Conservation (phyloP, 352 stramenopile species). For the Pythium graminicola region DNA sequence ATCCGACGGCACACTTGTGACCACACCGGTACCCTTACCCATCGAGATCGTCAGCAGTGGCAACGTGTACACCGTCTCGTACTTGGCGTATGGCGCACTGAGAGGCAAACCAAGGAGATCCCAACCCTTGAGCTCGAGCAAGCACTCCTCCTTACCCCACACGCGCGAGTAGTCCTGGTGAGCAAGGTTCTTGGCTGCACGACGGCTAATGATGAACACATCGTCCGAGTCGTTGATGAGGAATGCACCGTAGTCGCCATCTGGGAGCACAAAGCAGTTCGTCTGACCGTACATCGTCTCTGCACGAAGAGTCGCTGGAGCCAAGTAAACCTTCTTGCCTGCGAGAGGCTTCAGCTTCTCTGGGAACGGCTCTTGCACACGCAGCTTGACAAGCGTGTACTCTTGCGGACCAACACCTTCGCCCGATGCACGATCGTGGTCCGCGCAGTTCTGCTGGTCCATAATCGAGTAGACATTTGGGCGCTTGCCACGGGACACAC, state of each 20-base stretch:
- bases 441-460: conserved; percentile 98
- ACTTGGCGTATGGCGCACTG: conserved; percentile 92
- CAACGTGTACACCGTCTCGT: conserved; percentile 99
- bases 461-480: conserved; percentile 98
- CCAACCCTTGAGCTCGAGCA: conserved; percentile 91
- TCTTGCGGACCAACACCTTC: conserved; percentile 99
- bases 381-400: conserved; percentile 99
- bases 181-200: conserved; percentile 92
- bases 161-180: conserved; percentile 91
- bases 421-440: conserved; percentile 97
- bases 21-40: conserved; percentile 98
- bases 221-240: conserved; percentile 91
- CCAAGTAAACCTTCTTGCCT: conserved; percentile 94
- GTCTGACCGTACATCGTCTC: conserved; percentile 99
- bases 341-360: conserved; percentile 68
- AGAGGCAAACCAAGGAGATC: conserved; percentile 97
- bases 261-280: conserved; percentile 99
- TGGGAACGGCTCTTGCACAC: conserved; percentile 78
- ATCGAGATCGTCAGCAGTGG: conserved; percentile 99
- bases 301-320: conserved; percentile 96
- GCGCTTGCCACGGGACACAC: conserved; percentile 92
- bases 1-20: conserved; percentile 98
- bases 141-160: conserved; percentile 85
- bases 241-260: conserved; percentile 98
- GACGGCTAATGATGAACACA: conserved; percentile 94